A percentile compares a stretch with the other conserved stretches of the same genome.
Evolutionary conservation across 1,284 basidiomycete genomes (phyloP).

Genomic region (Wolfiporia cocos): DNA sequence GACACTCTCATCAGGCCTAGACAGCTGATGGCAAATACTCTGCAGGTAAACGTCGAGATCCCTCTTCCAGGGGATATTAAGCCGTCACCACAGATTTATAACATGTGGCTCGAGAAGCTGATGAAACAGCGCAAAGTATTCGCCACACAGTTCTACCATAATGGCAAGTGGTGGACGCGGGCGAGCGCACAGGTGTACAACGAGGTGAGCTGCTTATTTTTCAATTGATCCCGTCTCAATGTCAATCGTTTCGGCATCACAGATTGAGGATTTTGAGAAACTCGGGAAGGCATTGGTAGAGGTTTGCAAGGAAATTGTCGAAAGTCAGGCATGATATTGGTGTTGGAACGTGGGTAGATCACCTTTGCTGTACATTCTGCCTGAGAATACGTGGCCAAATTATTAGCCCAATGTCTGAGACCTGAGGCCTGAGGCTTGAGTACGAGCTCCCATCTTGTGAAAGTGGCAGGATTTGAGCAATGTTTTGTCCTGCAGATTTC

Average conservation of each 20-base stretch:
- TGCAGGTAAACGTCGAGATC: constrained; percentile 49
- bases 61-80: constrained; percentile 37
- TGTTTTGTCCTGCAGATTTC: too few relatives aligned
- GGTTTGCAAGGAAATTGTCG: not conserved
- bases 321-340: too few relatives aligned
- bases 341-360: too few relatives aligned
- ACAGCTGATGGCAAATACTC: too few relatives aligned
- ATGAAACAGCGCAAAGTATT: constrained; percentile 34
- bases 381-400: too few relatives aligned
- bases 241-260: not conserved
- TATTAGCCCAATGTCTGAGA: too few relatives aligned
- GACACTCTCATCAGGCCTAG: too few relatives aligned
- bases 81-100: constrained; percentile 19
- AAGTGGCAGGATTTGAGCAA: too few relatives aligned
- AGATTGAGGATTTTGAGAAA: not conserved
- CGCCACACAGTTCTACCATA: constrained; percentile 42
- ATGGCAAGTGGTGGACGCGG: constrained; percentile 60
- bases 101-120: constrained; percentile 29
- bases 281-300: not conserved
- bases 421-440: too few relatives aligned
- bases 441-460: too few relatives aligned
- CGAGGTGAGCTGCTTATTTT: constrained; percentile 2
- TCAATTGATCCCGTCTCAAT: too few relatives aligned
- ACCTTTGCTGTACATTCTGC: too few relatives aligned
- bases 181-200: constrained; percentile 57